Base-by-base conservation (phyloP, 345 rosid species). In the Hypericum androsaemum region DNA sequence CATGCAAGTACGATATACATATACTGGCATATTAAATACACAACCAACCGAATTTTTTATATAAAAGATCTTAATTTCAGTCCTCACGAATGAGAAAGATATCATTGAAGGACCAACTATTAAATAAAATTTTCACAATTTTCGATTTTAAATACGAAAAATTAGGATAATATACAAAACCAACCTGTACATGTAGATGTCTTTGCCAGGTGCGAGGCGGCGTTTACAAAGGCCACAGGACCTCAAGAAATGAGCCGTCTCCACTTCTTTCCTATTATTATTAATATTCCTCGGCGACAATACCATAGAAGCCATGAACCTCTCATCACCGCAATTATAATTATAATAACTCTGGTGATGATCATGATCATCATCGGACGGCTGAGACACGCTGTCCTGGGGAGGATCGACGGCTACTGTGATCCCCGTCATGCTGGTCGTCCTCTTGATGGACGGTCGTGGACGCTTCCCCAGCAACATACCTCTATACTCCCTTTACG, bases 121-220 rank as follows among this genome's bases (percentile, higher is more conserved):
- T n/a, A n/a, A n/a, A n/a, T n/a, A n/a, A n/a, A n/a, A n/a, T n/a
- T n/a, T n/a, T n/a, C n/a, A n/a, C n/a, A n/a, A n/a, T n/a, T n/a
- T n/a, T n/a, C n/a, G n/a, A n/a, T n/a, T n/a, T n/a, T n/a, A n/a
- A n/a, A n/a, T n/a, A n/a, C n/a, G n/a, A 0, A 45, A 44, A 1
- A 45, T 5, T 45, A 5, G 12, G 12, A 6, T 0, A 1, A 43
- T 5, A 6, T 14, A 43, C 10, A 50, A 10, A 5, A 28, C 53
- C 12, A 71, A 88, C 97, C 86, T 82, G 55, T 88, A 88, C 94
- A 88, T 88, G 67, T 82, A 88, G 50, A 88, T 80, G 59, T 88
- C 97, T 41, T 78, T 80, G n/a, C 76, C 75, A 10, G 82, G 77
- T 67, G 76, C 75, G 43, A 89, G 55, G 41, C 75, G 79, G 51